A percentile compares a stretch with the other conserved stretches of the same genome.
These are phyloP conservation scores for Fusarium succisae DNA, from an alignment of 2,329 filamentous ascomycete genomes.

Conservation along the genomic window DNA sequence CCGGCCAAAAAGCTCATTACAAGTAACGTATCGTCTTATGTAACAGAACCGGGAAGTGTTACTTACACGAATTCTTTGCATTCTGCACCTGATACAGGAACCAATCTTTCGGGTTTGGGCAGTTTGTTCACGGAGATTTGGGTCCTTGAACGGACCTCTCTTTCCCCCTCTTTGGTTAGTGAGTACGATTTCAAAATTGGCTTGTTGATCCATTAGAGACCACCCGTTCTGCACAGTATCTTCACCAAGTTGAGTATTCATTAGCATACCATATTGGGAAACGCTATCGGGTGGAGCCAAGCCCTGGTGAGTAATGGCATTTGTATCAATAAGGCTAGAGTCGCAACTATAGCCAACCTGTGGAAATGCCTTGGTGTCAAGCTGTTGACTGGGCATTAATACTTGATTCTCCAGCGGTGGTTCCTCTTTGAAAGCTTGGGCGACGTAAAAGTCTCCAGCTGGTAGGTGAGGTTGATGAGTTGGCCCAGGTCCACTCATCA, in stretches of 20 bases:
- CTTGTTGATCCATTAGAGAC: conserved; percentile 37
- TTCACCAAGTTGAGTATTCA: conserved; percentile 20
- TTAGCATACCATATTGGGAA: conserved; percentile 30
- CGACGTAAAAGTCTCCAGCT: conserved; percentile 32
- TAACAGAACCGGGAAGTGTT: not conserved
- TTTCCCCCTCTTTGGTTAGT: conserved; percentile 49
- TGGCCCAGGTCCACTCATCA: conserved; percentile 20
- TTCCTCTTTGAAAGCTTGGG: conserved; percentile 35
- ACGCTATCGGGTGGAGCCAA: conserved; percentile 20
- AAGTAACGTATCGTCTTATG: not conserved
- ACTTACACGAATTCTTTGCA: conserved; percentile 70
- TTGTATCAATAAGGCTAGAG: conserved; percentile 21
- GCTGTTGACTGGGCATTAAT: conserved; percentile 28
- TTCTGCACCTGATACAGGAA: conserved; percentile 68
- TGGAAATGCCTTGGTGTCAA: conserved; percentile 27
- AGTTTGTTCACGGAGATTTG: conserved; percentile 61
- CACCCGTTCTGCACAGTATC: conserved; percentile 24
- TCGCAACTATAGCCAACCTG: conserved; percentile 33
- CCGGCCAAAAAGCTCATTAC: not conserved
- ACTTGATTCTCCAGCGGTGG: conserved; percentile 23
- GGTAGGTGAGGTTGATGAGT: conserved; percentile 29
- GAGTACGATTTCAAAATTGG: conserved; percentile 43
- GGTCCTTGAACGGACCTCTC: conserved; percentile 64
- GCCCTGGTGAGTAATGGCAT: conserved; percentile 24
- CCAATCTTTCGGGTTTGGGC: conserved; percentile 67